Evolutionary conservation across 179 eudicot species (phyloP).

Genomic region (Silene vulgaris): DNA sequence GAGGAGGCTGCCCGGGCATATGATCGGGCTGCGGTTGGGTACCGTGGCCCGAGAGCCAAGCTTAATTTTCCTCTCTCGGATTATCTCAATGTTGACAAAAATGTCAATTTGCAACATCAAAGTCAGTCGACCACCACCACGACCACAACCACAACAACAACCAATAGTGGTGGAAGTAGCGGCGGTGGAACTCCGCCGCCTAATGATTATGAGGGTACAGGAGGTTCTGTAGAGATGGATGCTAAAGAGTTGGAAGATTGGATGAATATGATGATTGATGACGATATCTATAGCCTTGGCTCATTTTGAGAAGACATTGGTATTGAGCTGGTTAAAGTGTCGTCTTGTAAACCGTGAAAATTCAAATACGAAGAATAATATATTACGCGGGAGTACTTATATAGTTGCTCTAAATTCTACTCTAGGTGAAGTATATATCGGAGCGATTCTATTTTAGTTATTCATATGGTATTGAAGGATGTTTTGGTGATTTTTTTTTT

Average conservation of each 20-base stretch:
- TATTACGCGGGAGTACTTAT: not conserved
- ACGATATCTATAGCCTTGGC: constrained; percentile 19
- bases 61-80: constrained; percentile 41
- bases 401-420: too few relatives aligned
- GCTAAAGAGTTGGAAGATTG: constrained; percentile 32
- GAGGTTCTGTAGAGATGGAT: constrained; percentile 26
- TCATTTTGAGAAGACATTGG: not conserved
- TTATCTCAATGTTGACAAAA: constrained; percentile 14
- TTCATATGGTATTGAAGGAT: too few relatives aligned
- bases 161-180: not conserved
- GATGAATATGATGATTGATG: constrained; percentile 30
- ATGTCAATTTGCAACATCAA: not conserved
- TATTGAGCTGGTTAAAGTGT: not conserved
- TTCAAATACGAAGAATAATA: too few relatives aligned
- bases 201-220: not conserved
- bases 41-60: constrained; percentile 46
- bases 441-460: too few relatives aligned
- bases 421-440: too few relatives aligned
- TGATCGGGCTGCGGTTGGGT: constrained; percentile 40
- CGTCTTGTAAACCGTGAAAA: not conserved
- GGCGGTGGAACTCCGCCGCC: not conserved
- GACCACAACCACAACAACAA: not conserved
- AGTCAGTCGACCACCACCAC: constrained; percentile 2
- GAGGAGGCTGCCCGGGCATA: constrained; percentile 56
- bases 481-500: too few relatives aligned